Base-by-base conservation (phyloP, 306 rosid species). In the Fragaria ananassa region DNA sequence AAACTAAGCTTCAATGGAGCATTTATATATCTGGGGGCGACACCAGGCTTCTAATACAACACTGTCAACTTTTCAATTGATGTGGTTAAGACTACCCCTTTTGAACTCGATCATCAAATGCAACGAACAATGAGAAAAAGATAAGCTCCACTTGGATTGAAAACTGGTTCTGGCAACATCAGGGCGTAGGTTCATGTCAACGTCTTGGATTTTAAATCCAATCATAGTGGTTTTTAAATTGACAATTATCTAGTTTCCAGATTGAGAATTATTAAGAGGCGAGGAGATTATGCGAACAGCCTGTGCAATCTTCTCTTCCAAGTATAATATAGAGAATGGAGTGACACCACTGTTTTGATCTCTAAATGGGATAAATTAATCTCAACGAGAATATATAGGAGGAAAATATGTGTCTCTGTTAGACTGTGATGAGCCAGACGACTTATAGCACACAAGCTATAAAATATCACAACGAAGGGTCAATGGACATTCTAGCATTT, bases 11-110 rank as follows among this genome's bases (percentile, higher is more conserved):
- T 61, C 34, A 12, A 15, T 61, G 67, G 41, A 61, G 66, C 66
- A 60, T 74, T 80, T 2, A 31, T 31, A 2, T 21, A 31, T 35
- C 53, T 25, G 86, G 78, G 71, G 80, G 23, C 74, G 69, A 70
- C 72, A 73, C 78, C 47, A 66, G 53, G 77, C 64, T 47, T 21
- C 42, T n/a, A 41, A 66, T 5, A 1, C 44, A 39, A 35, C 79
- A 44, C 66, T 65, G 68, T 74, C 35, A 66, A 62, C 45, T 64
- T 42, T 74, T 81, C 79, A 27, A 4, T 23, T 2, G 5, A 35
- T 47, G 10, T 1, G 11, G 46, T 42, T 1, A 25, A 46, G 42
- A 78, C 77, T 78, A 71, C 21, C 53, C 47, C 64, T 6, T 57
- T 60, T 70, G 85, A 78, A 79, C 49, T 42, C 46, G 9, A 8